Evolutionary conservation across 2,329 filamentous ascomycete genomes (phyloP), one percentile per base, ranked within the genome.

Genomic region (Fusarium gaditjirri): DNA sequence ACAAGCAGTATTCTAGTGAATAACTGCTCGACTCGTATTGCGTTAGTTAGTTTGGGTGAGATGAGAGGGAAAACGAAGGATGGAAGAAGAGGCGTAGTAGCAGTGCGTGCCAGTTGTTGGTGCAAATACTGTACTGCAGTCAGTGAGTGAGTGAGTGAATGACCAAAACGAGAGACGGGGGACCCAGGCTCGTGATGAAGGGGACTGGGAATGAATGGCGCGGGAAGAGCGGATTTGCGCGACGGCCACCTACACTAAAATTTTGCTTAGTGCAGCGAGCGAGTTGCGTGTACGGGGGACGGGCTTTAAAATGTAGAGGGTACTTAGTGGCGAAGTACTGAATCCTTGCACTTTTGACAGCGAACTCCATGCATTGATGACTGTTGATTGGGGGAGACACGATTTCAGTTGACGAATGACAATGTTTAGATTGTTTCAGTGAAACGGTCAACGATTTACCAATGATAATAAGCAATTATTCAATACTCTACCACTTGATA

Each of bases 171-270:
- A 59, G 29, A 23, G 31, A 58, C 35, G 66, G 61, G 57, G 47
- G 65, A 27, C 31, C 50, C 58, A 61, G 64, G 39, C 25, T 47
- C 47, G 67, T 49, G 65, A 54, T 39, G 38, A 54, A 56, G 39
- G 44, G 41, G 57, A 59, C 61, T 60, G 43, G 54, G 56, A 44
- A 61, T 52, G 70, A 62, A 62, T 63, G 70, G 43, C 50, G 54
- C 62, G 70, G 70, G 58, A 68, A 54, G 70, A 63, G 66, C 70
- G 70, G 70, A 57, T 70, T 67, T 60, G 57, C 46, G 43, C 61
- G 63, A 57, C 39, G 44, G 43, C 39, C 46, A 52, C 52, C 50
- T 25, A 47, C 55, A 59, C 61, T 53, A 72, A 72, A 72, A 67
- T 60, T 70, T 57, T 57, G 38, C 53, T 68, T 58, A 44, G 60